phyloP scores from a whole-genome alignment of 768 basidiomycete species.

The Pisolithus microcarpus region DNA sequence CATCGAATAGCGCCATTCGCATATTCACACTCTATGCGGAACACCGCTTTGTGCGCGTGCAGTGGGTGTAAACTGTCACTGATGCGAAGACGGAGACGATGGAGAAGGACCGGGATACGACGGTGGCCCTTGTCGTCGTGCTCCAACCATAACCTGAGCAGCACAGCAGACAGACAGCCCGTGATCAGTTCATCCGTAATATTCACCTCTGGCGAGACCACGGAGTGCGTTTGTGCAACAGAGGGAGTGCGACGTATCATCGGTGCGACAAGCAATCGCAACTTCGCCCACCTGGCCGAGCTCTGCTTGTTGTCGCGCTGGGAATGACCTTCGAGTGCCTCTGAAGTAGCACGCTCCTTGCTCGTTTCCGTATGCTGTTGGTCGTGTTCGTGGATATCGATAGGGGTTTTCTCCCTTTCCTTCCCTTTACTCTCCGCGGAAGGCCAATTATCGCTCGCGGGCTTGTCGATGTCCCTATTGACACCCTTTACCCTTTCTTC shows the following conservation, averaged over 20 bases:
- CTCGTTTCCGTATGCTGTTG: neutral
- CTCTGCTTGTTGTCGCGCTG: slow-evolving; percentile 14
- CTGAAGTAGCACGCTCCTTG: slow-evolving; percentile 5
- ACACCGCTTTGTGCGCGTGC: slow-evolving; percentile 69
- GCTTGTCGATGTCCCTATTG: slow-evolving; percentile 20
- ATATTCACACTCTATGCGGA: slow-evolving; percentile 94
- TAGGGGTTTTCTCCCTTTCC: slow-evolving; percentile 16
- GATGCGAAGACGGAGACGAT: slow-evolving; percentile 76
- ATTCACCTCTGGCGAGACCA: slow-evolving; percentile 53
- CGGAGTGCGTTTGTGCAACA: slow-evolving; percentile 36
- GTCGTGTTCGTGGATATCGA: slow-evolving; percentile 22
- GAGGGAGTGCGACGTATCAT: slow-evolving; percentile 32
- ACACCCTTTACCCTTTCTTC: slow-evolving; percentile 45
- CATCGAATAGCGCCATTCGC: slow-evolving; percentile 88
- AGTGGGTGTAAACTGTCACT: slow-evolving; percentile 82
- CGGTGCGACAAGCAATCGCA: slow-evolving; percentile 61
- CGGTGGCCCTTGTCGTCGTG: slow-evolving; percentile 78
- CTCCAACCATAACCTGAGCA: slow-evolving; percentile 80
- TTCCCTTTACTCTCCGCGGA: slow-evolving; percentile 38
- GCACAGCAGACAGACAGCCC: slow-evolving; percentile 70
- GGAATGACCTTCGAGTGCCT: slow-evolving; percentile 16
- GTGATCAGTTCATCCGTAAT: slow-evolving; percentile 78
- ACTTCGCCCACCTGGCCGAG: slow-evolving; percentile 50
- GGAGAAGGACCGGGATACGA: slow-evolving; percentile 72
- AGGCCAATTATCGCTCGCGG: slow-evolving; percentile 44